These are phyloP conservation scores for Venturia carpophila DNA, from an alignment of 2,329 filamentous ascomycete genomes.

Conservation along the genomic window DNA sequence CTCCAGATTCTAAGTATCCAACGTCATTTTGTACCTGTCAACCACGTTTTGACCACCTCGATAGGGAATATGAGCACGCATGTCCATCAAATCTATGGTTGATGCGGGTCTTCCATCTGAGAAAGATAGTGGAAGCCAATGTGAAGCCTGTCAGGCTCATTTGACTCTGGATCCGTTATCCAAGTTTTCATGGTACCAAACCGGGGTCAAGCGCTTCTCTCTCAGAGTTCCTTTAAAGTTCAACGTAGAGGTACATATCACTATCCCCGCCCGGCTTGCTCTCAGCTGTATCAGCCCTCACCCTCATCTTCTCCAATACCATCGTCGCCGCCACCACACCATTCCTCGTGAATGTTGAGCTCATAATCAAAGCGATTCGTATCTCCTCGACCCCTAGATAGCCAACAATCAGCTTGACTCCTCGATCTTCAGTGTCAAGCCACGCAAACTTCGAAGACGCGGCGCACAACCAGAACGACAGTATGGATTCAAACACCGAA, in stretches of 20 bases:
- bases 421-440: background rate
- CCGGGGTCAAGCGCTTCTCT: background rate
- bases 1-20: background rate
- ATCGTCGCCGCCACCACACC: background rate
- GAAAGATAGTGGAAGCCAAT: background rate
- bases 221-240: background rate
- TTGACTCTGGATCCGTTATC: background rate
- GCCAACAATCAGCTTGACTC: background rate
- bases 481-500: background rate
- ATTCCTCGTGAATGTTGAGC: no score
- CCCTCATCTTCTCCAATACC: background rate
- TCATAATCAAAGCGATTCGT: background rate
- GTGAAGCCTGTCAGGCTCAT: background rate
- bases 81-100: background rate
- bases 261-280: background rate
- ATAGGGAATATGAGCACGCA: background rate
- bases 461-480: background rate
- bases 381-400: background rate
- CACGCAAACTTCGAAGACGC: background rate
- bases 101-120: background rate
- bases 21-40: conserved; percentile 7
- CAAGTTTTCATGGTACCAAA: background rate
- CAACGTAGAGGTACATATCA: background rate
- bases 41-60: background rate
- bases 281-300: background rate